Evolutionary conservation across 1,139 yeast genomes (phyloP).

Genomic region (Suhomyces maxii): DNA sequence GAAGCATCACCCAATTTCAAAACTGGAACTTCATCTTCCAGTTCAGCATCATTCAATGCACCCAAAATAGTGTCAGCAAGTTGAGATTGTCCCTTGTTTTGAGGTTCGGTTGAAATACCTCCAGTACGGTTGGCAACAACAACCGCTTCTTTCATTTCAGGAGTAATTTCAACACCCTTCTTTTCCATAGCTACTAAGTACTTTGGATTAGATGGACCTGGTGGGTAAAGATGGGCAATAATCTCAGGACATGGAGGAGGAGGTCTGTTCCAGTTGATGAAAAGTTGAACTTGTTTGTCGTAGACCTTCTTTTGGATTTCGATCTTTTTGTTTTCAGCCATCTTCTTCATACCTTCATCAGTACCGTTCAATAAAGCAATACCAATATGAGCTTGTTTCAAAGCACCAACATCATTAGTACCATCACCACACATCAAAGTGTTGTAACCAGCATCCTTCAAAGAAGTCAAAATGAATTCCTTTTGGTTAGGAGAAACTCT

Average conservation of each 20-base stretch:
- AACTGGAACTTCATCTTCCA: conserved; percentile 84
- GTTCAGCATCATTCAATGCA: conserved; percentile 68
- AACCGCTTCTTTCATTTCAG: conserved; percentile 63
- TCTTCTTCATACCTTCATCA: conserved; percentile 87
- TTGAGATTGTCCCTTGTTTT: conserved; percentile 42
- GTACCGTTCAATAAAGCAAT: conserved; percentile 96
- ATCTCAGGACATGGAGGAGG: conserved; percentile 81
- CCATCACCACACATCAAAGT: conserved; percentile 99
- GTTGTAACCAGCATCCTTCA: conserved; percentile 86
- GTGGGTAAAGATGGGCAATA: conserved; percentile 95
- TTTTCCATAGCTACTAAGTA: conserved; percentile 83
- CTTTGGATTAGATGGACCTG: conserved; percentile 89
- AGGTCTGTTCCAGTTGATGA: conserved; percentile 80
- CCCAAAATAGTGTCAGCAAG: conserved; percentile 75
- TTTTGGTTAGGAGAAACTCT: conserved; percentile 97
- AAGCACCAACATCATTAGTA: conserved; percentile 98
- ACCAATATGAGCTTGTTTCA: conserved; percentile 98
- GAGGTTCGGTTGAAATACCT: conserved; percentile 30
- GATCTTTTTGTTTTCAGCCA: conserved; percentile 75
- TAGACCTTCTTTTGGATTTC: conserved; percentile 69
- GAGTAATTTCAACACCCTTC: conserved; percentile 73
- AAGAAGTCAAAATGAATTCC: conserved; percentile 80
- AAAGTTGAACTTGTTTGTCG: conserved; percentile 77
- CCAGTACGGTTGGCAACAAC: conserved; percentile 47
- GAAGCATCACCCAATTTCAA: conserved; percentile 98